These are phyloP conservation scores for Paecilomyces sp. DNA, from an alignment of 2,329 filamentous ascomycete species.

Conservation along the genomic window DNA sequence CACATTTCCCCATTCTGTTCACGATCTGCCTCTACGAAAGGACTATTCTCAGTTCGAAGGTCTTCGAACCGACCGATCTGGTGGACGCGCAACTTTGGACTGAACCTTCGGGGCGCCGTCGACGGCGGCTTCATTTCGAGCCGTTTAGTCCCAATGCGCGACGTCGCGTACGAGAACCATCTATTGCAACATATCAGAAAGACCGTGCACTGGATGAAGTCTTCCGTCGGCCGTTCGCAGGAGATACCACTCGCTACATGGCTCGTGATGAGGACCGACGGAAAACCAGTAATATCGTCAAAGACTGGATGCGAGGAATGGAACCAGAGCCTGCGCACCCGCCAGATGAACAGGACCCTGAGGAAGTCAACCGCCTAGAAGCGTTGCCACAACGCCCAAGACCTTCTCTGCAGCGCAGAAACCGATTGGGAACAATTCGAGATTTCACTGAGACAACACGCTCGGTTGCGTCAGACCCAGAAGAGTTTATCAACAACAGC, in stretches of 20 bases:
- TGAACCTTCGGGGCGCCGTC: constrained; percentile 47
- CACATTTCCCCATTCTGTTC: constrained; percentile 81
- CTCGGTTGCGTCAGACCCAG: constrained; percentile 53
- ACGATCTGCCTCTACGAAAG: constrained; percentile 83
- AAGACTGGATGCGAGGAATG: constrained; percentile 78
- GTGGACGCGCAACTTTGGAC: constrained; percentile 61
- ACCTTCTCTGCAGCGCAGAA: constrained; percentile 38
- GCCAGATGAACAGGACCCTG: constrained; percentile 55
- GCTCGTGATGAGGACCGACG: constrained; percentile 54
- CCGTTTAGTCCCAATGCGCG: constrained; percentile 64
- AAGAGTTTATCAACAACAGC: constrained; percentile 35
- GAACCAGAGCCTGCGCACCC: constrained; percentile 49
- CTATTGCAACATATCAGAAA: constrained; percentile 80
- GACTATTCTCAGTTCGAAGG: constrained; percentile 63
- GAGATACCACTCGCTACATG: constrained; percentile 54
- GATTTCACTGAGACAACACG: constrained; percentile 46
- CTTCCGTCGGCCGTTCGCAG: constrained; percentile 64
- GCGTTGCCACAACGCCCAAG: constrained; percentile 43
- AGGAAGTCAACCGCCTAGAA: constrained; percentile 53
- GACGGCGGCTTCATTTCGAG: constrained; percentile 50
- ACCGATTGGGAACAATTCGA: constrained; percentile 22
- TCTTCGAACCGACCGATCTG: constrained; percentile 78
- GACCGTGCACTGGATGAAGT: constrained; percentile 87
- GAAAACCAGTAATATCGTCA: constrained; percentile 73
- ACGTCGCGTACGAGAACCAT: constrained; percentile 68